Percentiles rank a stretch among this genome's conserved stretches.
Conservation (phyloP, 768 basidiomycete species). For the Termitomyces sp. region DNA sequence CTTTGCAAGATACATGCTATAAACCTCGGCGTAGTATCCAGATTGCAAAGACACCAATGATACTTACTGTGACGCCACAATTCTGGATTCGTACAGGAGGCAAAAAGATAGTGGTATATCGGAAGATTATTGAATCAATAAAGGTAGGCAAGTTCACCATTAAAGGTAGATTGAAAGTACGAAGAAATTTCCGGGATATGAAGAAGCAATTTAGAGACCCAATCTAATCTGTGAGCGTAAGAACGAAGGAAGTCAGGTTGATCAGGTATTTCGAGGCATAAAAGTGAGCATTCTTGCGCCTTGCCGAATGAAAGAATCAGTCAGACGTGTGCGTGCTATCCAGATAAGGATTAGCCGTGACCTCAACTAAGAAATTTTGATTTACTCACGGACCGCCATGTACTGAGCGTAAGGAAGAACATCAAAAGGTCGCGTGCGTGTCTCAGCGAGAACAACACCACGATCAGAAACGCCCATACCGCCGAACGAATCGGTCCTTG, state of each 20-base stretch:
- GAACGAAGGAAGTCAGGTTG: neutral
- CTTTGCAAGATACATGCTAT: neutral
- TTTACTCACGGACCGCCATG: conserved; percentile 66
- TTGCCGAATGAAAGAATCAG: conserved; percentile 47
- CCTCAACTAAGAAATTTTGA: conserved; percentile 8
- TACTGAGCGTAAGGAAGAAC: conserved; percentile 72
- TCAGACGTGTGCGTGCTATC: conserved; percentile 42
- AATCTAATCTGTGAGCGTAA: neutral
- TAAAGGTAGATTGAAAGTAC: neutral
- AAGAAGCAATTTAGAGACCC: neutral
- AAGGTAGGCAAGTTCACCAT: neutral
- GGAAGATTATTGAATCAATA: neutral
- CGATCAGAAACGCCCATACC: conserved; percentile 46
- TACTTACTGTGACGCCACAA: neutral
- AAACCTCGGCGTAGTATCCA: neutral
- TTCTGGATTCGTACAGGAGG: neutral
- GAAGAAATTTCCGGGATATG: neutral
- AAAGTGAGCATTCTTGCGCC: conserved; percentile 46
- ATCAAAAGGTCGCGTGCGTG: conserved; percentile 73
- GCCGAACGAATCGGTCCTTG: conserved; percentile 42
- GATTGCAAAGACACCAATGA: neutral
- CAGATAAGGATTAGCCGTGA: conserved; percentile 6
- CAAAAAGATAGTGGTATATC: neutral
- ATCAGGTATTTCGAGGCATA: conserved; percentile 21
- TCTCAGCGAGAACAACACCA: conserved; percentile 63